Conservation (phyloP, 2,329 filamentous ascomycete species). For the Diaporthe humulicola region DNA sequence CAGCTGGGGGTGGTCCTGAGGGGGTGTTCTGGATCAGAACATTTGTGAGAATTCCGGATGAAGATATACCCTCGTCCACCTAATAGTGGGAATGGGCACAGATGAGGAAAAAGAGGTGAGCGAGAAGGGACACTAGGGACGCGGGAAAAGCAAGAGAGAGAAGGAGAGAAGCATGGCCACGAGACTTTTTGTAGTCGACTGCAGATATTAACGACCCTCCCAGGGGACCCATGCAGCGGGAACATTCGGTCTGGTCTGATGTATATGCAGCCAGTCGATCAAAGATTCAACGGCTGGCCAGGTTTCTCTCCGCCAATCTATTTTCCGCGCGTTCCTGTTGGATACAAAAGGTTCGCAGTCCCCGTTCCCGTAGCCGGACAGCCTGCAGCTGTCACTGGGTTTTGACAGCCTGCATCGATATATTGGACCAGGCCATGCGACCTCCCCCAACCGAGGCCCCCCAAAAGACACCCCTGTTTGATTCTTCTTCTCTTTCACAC, state of each 20-base stretch:
- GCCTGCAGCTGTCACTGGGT: conserved; percentile 31
- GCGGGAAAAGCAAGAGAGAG: conserved; percentile 8
- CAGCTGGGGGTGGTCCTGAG: conserved; percentile 4
- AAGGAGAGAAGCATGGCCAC: conserved; percentile 2
- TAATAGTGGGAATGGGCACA: conserved; percentile 31
- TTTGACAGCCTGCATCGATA: conserved; percentile 25
- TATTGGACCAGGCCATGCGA: background rate
- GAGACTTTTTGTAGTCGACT: conserved; percentile 9
- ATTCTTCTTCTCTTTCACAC: background rate
- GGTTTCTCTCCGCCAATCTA: background rate
- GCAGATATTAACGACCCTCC: conserved; percentile 17
- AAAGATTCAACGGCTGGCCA: conserved; percentile 20
- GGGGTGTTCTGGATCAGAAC: conserved; percentile 19
- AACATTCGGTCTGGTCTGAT: conserved; percentile 25
- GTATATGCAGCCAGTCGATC: conserved; percentile 21
- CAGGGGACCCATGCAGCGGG: conserved; percentile 20
- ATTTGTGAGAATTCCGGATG: background rate
- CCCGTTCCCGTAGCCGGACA: conserved; percentile 6
- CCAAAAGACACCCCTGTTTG: background rate
- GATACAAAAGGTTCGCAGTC: background rate
- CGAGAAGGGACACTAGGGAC: background rate
- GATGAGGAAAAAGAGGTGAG: conserved; percentile 19
- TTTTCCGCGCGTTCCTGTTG: background rate
- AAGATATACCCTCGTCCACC: conserved; percentile 20
- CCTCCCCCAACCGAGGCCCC: background rate